Base-by-base conservation (phyloP, 2,329 filamentous ascomycete species). In the Parastagonospora nodorum region DNA sequence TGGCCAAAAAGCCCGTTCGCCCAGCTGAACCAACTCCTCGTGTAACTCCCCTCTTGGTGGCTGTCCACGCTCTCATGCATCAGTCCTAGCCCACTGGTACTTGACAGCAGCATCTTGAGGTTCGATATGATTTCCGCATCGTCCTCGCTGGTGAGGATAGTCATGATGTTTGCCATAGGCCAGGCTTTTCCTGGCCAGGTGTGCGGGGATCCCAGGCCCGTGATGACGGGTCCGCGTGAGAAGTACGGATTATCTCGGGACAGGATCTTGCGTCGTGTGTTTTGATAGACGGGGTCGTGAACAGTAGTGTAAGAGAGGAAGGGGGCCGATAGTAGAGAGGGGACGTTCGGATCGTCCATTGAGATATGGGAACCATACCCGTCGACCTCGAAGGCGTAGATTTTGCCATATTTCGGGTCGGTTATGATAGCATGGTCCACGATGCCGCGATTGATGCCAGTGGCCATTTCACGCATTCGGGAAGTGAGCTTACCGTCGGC, bases 311-410 rank as follows among this genome's bases (percentile, higher is more conserved):
- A 89, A 7, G 83, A 82, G 29, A 88, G 73, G 55, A 87, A 84
- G 0, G 87, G 86, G 10, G 86, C 80, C 0, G 84, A 83, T 15
- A 89, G 77, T 1, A 89, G 77, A 12, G 83, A 86, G 0, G 87
- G 87, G 36, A 89, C 80, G 56, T 89, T 89, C 8, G 87, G 85
- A 48, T 89, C 87, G 63, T 89, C 87, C 86, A 89, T 89, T 14
- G 86, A 74, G 57, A 84, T 87, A 39, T 72, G 66, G 10, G 58
- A 60, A 33, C 73, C 72, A 57, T 76, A 79, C 11, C 77, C 77
- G 53, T 81, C 78, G 38, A 80, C 68, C 58, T 81, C 78, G 57
- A 74, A 81, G 8, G 78, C 78, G 60, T 75, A 81, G 31, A 80
- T 67, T 8, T 54, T 56, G 38, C 76, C 75, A 45, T 71, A 63